Base-by-base conservation (phyloP, 2,329 filamentous ascomycete genomes). In the Teratosphaeria epicoccoides region DNA sequence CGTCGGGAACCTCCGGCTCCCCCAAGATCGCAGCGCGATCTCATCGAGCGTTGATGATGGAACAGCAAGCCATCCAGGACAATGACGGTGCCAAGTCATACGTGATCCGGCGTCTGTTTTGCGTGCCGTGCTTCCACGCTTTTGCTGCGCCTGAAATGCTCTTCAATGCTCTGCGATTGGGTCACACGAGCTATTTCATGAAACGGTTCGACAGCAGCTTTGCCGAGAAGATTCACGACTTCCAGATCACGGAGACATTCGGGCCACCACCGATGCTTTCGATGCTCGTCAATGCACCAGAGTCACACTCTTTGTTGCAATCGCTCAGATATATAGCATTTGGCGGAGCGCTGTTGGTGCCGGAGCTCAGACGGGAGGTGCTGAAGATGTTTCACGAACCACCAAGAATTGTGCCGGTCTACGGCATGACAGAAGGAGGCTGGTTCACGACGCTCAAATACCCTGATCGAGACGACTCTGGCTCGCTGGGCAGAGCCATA, bases 341-440 rank as follows among this genome's bases (percentile, higher is more conserved):
- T 11, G 77, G 76, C 1, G 78, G 77, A 17, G 76, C 77, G 0
- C 69, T 74, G 2, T 68, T 80, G 9, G 70, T 72, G 10, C 66
- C 64, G 1, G 63, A 62, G 0, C 70, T 12, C 68, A 75, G 63
- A 57, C 65, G n/a, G 61, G 66, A 46, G 66, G 76, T 55, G 45
- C 66, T 70, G 28, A 57, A 60, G 5, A 61, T 73, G 22, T 70
- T 79, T 37, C 60, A 69, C 24, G 55, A 57, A 1, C 62, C 70
- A 26, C 72, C 74, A 0, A 65, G 67, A 17, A 68, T 77, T 12
- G 67, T 67, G 9, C 74, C 76, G 53, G 68, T 77, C 33, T 80
- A 74, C 71, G 77, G 78, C 1, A 78, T 79, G 72, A 79, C 77
- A 0, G 78, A 80, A 54, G 61, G 62, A 2, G 62, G 69, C 63